phyloP scores from a whole-genome alignment of 2,329 filamentous ascomycete species.

The Fusarium tuaranense region DNA sequence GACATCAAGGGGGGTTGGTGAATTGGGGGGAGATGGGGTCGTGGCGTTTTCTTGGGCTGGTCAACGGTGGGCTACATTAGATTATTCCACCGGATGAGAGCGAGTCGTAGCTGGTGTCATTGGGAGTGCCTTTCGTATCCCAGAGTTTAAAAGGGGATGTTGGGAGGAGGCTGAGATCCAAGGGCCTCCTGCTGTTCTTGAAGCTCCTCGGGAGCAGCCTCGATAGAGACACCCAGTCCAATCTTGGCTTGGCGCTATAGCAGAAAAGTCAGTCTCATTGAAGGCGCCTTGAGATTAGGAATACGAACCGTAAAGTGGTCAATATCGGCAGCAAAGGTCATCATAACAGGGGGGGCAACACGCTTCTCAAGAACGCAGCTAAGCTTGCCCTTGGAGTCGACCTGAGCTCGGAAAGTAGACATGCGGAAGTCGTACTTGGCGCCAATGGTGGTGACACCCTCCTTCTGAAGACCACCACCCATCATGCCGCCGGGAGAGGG shows the following conservation, averaged over 20 bases:
- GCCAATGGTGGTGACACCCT: slow-evolving; percentile 90
- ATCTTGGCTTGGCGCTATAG: slow-evolving; percentile 92
- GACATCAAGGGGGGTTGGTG: slow-evolving; percentile 40
- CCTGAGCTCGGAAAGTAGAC: slow-evolving; percentile 94
- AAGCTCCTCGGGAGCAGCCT: slow-evolving; percentile 85
- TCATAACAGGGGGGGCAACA: slow-evolving; percentile 89
- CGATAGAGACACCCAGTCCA: slow-evolving; percentile 92
- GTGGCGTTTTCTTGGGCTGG: slow-evolving; percentile 36
- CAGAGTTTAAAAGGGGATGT: slow-evolving; percentile 73
- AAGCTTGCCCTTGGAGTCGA: slow-evolving; percentile 95
- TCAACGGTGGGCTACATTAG: slow-evolving; percentile 44
- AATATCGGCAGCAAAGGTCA: slow-evolving; percentile 96
- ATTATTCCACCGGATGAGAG: slow-evolving; percentile 41
- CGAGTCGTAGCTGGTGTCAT: slow-evolving; percentile 35
- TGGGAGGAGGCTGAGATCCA: slow-evolving; percentile 62
- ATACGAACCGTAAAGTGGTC: slow-evolving; percentile 90
- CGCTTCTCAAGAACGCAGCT: slow-evolving; percentile 95
- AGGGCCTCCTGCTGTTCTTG: slow-evolving; percentile 83
- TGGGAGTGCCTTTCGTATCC: slow-evolving; percentile 19
- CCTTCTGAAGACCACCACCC: slow-evolving; percentile 81
- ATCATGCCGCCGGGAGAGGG: slow-evolving; percentile 75
- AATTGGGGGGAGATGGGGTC: slow-evolving; percentile 30
- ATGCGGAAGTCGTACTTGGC: slow-evolving; percentile 99
- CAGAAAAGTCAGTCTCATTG: slow-evolving; percentile 19
- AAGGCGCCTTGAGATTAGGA: not conserved